Base-by-base conservation (phyloP, 2,329 filamentous ascomycete genomes). In the Mycocentrospora acerina region DNA sequence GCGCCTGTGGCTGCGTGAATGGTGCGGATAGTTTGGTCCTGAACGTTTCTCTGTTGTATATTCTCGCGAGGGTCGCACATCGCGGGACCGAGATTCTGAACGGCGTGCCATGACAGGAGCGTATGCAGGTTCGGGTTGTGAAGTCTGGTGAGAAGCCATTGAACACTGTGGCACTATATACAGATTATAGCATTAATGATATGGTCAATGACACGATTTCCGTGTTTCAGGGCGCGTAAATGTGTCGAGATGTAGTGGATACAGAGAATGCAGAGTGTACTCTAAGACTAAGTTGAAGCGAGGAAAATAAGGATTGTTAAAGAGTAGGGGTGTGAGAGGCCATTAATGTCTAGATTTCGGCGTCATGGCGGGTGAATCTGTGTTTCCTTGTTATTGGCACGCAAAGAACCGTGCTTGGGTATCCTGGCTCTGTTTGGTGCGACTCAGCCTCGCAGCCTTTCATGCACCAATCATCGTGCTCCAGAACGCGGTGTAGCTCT, bases 341-440 rank as follows among this genome's bases (percentile, higher is more conserved):
- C 32, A 31, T 37, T 24, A 14, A 16, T 27, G 25, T 40, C 41
- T 40, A 40, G 44, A 32, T 15, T 26, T 29, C 28, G 37, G 46
- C 54, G 48, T 54, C 52, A 55, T 56, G 31, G 39, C 48, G 40
- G 41, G 31, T 40, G 37, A 40, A 37, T 18, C 22, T 38, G 18
- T 34, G 29, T 30, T 57, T 48, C 46, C 54, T 39, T 56, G 52
- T 56, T 57, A 51, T 48, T 46, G 42, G 27, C 44, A 37, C 37
- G 34, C 19, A 22, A 5, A 22, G 19, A 5, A 22, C 5, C 19
- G 19, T 6, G 5, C 19, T 5, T 22, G 19, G 5, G 9, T 5
- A 22, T 22, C 19, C 19, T 9, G 5, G 19, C 19, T 22, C 16
- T 24, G 29, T n/a, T n/a, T n/a, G n/a, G n/a, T n/a, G n/a, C n/a